phyloP scores from a whole-genome alignment of 2,329 filamentous ascomycete species.

The Neodidymelliopsis sp. region DNA sequence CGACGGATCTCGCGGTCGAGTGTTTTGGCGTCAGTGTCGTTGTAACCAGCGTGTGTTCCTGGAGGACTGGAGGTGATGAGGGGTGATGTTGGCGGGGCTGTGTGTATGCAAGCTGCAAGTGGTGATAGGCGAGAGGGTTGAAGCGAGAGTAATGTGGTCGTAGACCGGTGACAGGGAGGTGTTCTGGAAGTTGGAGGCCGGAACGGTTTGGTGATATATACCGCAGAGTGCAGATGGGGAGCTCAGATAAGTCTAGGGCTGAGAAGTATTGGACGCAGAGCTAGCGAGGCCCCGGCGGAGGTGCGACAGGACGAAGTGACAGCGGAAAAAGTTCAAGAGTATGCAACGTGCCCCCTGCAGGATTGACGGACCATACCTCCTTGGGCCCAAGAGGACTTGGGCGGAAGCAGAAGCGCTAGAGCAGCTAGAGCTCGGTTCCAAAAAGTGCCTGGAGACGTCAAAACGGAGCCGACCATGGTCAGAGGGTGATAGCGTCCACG shows the following conservation, averaged over 20 bases:
- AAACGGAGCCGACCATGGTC: slow-evolving; percentile 40
- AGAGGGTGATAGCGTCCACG: slow-evolving; percentile 32
- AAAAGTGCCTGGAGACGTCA: slow-evolving; percentile 36
- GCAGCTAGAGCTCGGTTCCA: slow-evolving; percentile 48
- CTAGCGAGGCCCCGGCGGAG: slow-evolving; percentile 17
- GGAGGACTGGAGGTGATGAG: slow-evolving; percentile 20
- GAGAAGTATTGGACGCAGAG: slow-evolving; percentile 22
- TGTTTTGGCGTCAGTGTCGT: slow-evolving; percentile 17
- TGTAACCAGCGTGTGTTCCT: slow-evolving; percentile 19
- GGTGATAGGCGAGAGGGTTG: slow-evolving; percentile 38
- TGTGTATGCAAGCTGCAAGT: slow-evolving; percentile 43
- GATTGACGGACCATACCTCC: slow-evolving; percentile 39
- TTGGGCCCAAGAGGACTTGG: slow-evolving; percentile 46
- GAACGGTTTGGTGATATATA: slow-evolving; percentile 47
- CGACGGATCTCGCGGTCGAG: slow-evolving; percentile 22
- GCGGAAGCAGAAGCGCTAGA: slow-evolving; percentile 43
- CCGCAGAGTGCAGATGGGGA: slow-evolving; percentile 35
- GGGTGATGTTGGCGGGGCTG: slow-evolving; percentile 39
- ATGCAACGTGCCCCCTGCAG: slow-evolving; percentile 44
- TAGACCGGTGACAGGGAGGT: slow-evolving; percentile 42
- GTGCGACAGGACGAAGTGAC: slow-evolving; percentile 21
- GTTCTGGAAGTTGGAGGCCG: slow-evolving; percentile 36
- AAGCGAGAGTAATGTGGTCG: slow-evolving; percentile 43
- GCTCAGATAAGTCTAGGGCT: slow-evolving; percentile 36
- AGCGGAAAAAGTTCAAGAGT: slow-evolving; percentile 25